These are phyloP conservation scores for Plenodomus biglobosus DNA, from an alignment of 2,329 filamentous ascomycete species.

Conservation along the genomic window DNA sequence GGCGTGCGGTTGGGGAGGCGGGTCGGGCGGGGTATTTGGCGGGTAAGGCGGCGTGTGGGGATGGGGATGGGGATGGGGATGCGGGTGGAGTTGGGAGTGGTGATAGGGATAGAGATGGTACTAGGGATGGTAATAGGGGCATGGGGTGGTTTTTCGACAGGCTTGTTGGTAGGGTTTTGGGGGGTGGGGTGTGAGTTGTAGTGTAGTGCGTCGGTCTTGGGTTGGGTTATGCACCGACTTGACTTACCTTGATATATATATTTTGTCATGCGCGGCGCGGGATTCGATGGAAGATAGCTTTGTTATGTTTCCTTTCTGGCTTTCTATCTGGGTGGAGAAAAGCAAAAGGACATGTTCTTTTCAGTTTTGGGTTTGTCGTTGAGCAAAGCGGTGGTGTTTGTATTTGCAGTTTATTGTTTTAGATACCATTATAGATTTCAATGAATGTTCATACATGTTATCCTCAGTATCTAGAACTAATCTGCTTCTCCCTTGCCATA, in stretches of 20 bases:
- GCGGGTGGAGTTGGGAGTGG: conserved; percentile 18
- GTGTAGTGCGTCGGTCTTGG: background rate
- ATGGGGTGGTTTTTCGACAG: conserved; percentile 45
- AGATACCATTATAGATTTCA: background rate
- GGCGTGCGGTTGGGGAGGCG: conserved; percentile 25
- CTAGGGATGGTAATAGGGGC: too few species aligned
- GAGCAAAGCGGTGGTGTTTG: background rate
- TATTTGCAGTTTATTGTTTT: background rate
- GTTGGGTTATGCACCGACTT: too few species aligned
- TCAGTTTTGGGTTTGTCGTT: background rate
- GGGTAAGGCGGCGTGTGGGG: conserved; percentile 20
- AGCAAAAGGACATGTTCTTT: too few species aligned
- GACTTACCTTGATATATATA: too few species aligned
- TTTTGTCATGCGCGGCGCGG: too few species aligned
- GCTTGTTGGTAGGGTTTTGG: conserved; percentile 21
- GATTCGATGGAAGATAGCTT: too few species aligned
- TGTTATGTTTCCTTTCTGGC: too few species aligned
- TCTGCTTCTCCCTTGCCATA: too few species aligned
- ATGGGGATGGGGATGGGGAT: conserved; percentile 17
- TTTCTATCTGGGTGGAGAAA: too few species aligned
- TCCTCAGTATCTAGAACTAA: too few species aligned
- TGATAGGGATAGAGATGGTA: conserved; percentile 18
- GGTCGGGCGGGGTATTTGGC: conserved; percentile 24
- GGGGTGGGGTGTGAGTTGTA: background rate
- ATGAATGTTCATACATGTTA: background rate